Percentiles rank a stretch among this genome's conserved stretches.
Evolutionary conservation across 768 basidiomycete genomes (phyloP).

Genomic region (Boletales sp.): DNA sequence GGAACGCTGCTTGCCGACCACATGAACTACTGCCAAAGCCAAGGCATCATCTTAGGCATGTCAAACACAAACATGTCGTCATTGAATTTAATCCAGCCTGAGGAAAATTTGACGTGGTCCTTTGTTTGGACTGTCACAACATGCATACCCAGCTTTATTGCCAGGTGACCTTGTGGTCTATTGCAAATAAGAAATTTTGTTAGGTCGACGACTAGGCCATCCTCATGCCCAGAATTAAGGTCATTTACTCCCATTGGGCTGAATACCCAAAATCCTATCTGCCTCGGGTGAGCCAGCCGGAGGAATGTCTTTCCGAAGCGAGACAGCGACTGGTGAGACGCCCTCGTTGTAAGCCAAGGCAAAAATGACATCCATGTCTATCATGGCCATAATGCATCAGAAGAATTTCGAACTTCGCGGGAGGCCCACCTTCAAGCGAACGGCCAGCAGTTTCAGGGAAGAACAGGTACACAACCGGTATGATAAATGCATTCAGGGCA

Average conservation of each 20-base stretch:
- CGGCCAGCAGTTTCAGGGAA: slow-evolving; percentile 61
- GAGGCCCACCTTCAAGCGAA: slow-evolving; percentile 47
- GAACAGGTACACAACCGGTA: slow-evolving; percentile 56
- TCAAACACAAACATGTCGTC: no score
- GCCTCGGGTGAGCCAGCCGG: slow-evolving; percentile 43
- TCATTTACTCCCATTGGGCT: not conserved
- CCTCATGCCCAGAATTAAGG: no score
- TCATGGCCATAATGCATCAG: not conserved
- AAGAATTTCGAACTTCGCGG: not conserved
- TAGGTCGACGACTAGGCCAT: no score
- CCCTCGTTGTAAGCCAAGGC: slow-evolving; percentile 43
- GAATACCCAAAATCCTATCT: slow-evolving; percentile 40
- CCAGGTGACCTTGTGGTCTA: no score
- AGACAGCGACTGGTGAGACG: slow-evolving; percentile 42
- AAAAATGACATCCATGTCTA: slow-evolving; percentile 47
- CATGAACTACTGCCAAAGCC: no score
- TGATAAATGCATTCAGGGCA: slow-evolving; percentile 51
- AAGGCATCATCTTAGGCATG: no score
- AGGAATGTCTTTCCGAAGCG: slow-evolving; percentile 42
- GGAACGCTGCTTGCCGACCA: no score
- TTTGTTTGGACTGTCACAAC: no score
- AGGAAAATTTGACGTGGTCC: no score
- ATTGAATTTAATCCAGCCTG: no score
- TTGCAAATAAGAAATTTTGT: no score
- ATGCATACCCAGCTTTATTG: no score